Conservation (phyloP, 495 filamentous ascomycete species). For the Tuber umbilicatum region DNA sequence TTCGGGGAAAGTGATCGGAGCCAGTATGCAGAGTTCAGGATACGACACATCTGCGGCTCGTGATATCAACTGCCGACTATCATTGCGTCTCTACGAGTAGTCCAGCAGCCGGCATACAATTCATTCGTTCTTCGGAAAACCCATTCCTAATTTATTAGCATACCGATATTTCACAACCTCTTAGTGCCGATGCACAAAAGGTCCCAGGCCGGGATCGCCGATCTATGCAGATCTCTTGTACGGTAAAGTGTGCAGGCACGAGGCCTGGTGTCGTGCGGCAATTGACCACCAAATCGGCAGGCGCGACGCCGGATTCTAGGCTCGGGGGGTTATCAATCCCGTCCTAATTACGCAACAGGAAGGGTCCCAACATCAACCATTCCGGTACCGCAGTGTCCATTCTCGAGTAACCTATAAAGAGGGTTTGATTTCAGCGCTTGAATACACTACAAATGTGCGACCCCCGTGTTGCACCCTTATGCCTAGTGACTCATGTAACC, state of each 20-base stretch:
- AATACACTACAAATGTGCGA: neutral
- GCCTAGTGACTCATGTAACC: neutral
- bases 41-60: neutral
- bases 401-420: neutral
- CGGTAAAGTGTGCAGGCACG: neutral
- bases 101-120: neutral
- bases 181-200: neutral
- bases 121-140: neutral
- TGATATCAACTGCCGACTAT: neutral
- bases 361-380: neutral
- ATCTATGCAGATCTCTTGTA: conserved; percentile 1
- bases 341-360: neutral
- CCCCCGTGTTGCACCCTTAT: neutral
- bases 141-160: neutral
- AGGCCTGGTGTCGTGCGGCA: neutral
- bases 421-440: neutral
- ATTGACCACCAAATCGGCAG: neutral
- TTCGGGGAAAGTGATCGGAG: neutral
- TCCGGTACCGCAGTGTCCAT: neutral
- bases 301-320: neutral
- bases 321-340: neutral
- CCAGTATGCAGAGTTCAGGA: neutral
- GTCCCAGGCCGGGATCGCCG: neutral
- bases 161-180: neutral
- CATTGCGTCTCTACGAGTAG: neutral